Evolutionary conservation across 2,329 filamentous ascomycete species (phyloP), one percentile per base, ranked within the genome.

Genomic region (Apiospora malaysiana): DNA sequence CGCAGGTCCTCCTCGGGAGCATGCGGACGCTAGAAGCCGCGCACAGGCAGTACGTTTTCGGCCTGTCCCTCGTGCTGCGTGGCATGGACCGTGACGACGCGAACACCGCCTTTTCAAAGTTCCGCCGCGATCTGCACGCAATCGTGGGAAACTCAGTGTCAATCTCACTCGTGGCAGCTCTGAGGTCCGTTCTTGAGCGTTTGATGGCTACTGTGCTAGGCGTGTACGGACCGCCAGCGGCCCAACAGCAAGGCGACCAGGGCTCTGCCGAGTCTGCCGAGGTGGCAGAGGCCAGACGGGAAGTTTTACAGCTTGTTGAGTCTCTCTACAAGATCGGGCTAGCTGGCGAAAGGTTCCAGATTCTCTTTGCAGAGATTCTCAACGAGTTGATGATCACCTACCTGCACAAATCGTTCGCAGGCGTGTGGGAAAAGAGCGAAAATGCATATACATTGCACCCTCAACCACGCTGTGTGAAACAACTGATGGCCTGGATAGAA

Each of bases 341-440:
- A 23, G 90, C 90, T 1, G 91, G 91, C 37, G 90, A 93, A 76
- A 85, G 83, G 67, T 92, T 93, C 68, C 91, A 94, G 76, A 87
- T 92, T 42, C 84, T 92, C 46, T 91, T 94, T 76, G 93, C 92
- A 21, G 90, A 92, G 78, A 86, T 92, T 37, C 91, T 94, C 85
- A 87, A 94, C 77, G 82, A 82, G 46, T 85, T 91, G 71, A 90
- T 94, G 84, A 85, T 86, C 59, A 83, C 87, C 16, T 92, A 91
- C 75, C 87, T 94, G 51, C 83, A 83, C 49, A 84, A 85, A 67
- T 88, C 87, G 8, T 94, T 90, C 76, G 84, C 89, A 71, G 88
- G 91, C 2, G 85, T 90, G 66, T 94, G 92, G 89, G 77, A 76
- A n/a, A 72, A 77, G 5, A 74, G 76, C n/a, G 75, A 78, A 68